These are phyloP conservation scores for Trypanosoma platydactyli DNA, from an alignment of 208 protist species.

Conservation along the genomic window DNA sequence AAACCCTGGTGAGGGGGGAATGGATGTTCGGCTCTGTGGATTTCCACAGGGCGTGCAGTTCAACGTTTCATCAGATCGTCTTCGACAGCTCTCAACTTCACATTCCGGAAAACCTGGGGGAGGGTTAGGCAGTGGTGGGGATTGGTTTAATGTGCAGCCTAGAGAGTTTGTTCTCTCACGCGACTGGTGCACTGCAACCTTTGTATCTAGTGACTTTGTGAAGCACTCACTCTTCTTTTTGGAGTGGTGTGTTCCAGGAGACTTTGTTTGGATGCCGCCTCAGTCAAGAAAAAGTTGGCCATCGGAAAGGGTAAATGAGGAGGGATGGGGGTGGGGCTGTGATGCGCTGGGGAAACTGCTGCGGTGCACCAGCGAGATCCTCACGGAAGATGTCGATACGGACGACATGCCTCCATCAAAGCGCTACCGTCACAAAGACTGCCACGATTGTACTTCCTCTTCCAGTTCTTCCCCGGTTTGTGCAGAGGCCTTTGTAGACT, in stretches of 20 bases:
- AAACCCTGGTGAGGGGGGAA: neutral
- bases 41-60: constrained; percentile 23
- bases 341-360: constrained; percentile 25
- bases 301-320: no score
- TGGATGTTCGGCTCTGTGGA: constrained; percentile 18
- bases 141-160: constrained; percentile 1
- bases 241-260: constrained; percentile 32
- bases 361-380: constrained; percentile 1
- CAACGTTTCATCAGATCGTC: neutral
- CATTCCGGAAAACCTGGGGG: neutral
- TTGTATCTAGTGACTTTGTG: constrained; percentile 33
- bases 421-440: neutral
- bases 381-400: neutral
- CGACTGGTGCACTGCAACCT: constrained; percentile 13
- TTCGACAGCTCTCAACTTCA: constrained; percentile 1
- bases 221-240: constrained; percentile 36
- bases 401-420: constrained; percentile 2
- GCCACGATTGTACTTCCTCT: no score
- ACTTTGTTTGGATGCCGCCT: constrained; percentile 26
- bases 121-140: neutral
- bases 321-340: constrained; percentile 14
- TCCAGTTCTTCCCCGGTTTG: no score
- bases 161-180: neutral
- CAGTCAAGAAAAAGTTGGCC: neutral
- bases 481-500: constrained; percentile 15